Evolutionary conservation across 208 protist genomes (phyloP), one percentile per base, ranked within the genome.

Genomic region (Herpetomonas samuelpessoai): DNA sequence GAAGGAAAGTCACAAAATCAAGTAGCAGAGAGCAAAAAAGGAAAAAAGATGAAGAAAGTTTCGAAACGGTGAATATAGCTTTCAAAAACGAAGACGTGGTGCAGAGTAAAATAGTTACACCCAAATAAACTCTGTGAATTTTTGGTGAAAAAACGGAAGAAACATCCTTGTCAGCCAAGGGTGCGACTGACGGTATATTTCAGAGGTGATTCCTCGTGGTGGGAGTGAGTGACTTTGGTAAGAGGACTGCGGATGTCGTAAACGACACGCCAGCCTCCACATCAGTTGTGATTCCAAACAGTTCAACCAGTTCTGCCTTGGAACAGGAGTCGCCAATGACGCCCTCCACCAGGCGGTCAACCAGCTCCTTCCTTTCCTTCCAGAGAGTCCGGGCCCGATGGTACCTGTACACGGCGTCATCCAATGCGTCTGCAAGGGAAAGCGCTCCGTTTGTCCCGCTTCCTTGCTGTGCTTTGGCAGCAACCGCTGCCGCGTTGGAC

Each of bases 231-330:
- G 66, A 29, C 7, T 10, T 31, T n/a, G 87, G 77, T 12, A 95
- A 48, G 39, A 62, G 22, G 4, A 95, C 66, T 3, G 73, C 72
- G 27, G 77, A 78, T 0, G 61, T 64, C 12, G 66, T 55, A 1
- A 92, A 71, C 6, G 82, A 92, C 2, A 85, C 67, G 14, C 76
- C 77, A 2, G 54, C 73, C 29, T 89, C 74, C 9, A 76, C 62
- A 55, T 95, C 88, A 3, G 80, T 86, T 28, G 70, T 71, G 47
- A 87, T 71, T 3, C 82, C 84, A 53, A 95, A 77, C 49, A 82
- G 45, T 21, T 76, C 72, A 2, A 69, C 55, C 25, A 86, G 62
- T 22, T 86, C 73, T 18, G 69, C 55, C n/a, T 60, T 27, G 10
- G 63, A 70, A 50, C 79, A 79, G 22, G 44, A 65, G 19, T 89